phyloP scores from a whole-genome alignment of 116 monocot species.

The Zostera marina region DNA sequence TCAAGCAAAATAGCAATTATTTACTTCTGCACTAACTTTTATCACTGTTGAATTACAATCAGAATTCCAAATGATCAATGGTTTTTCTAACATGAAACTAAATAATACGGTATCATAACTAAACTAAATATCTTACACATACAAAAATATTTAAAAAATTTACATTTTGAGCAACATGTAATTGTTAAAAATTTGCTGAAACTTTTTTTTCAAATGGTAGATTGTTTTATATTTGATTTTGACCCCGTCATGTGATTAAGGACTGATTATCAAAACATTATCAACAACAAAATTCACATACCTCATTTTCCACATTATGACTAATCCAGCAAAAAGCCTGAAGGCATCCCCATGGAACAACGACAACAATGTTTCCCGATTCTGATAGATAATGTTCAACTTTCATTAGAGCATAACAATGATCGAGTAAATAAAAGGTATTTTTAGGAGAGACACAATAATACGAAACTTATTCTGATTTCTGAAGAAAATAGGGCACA shows the following conservation, averaged over 20 bases:
- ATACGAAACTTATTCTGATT: neutral
- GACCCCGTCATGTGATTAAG: too few relatives aligned
- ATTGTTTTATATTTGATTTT: too few relatives aligned
- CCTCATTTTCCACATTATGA: conserved; percentile 14
- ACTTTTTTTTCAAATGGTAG: too few relatives aligned
- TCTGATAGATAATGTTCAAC: neutral
- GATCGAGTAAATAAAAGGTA: conserved; percentile 2
- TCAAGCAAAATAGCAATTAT: neutral
- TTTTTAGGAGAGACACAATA: neutral
- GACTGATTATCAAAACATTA: too few relatives aligned
- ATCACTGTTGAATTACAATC: neutral
- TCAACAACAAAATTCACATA: neutral
- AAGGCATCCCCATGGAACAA: conserved; percentile 10
- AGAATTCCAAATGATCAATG: too few relatives aligned
- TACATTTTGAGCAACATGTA: too few relatives aligned
- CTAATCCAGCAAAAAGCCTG: conserved; percentile 8
- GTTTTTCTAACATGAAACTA: too few relatives aligned
- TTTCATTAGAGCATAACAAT: neutral
- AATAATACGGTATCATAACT: too few relatives aligned
- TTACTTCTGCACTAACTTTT: neutral
- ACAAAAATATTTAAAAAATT: too few relatives aligned
- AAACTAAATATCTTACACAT: too few relatives aligned
- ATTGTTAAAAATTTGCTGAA: too few relatives aligned
- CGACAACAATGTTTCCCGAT: conserved; percentile 5
- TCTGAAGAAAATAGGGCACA: neutral